phyloP scores from a whole-genome alignment of 805 yeast species.

The Hanseniaspora clermontiae region DNA sequence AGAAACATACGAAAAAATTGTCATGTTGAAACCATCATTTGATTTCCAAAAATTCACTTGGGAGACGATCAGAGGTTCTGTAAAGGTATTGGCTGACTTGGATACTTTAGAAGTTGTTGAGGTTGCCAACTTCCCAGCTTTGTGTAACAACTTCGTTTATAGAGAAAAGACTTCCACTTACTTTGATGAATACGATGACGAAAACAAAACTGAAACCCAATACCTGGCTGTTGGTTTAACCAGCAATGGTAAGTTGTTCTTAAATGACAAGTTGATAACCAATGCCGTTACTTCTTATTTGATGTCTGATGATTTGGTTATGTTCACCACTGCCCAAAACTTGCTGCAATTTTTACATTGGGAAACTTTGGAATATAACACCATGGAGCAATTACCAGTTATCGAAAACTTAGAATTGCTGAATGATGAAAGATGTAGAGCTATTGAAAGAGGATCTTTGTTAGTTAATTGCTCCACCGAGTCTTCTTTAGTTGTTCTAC shows the following conservation, averaged over 20 bases:
- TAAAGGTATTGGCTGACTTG: constrained; percentile 29
- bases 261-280: constrained; percentile 45
- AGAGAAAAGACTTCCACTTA: constrained; percentile 18
- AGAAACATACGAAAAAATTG: constrained; percentile 39
- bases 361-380: constrained; percentile 28
- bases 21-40: constrained; percentile 43
- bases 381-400: constrained; percentile 28
- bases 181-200: constrained; percentile 16
- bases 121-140: constrained; percentile 49
- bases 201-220: constrained; percentile 23
- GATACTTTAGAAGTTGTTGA: constrained; percentile 22
- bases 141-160: constrained; percentile 52
- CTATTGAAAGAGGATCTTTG: constrained; percentile 85
- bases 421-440: constrained; percentile 71
- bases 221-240: constrained; percentile 59
- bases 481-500: constrained; percentile 67
- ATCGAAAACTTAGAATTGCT: constrained; percentile 26
- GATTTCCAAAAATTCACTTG: constrained; percentile 41
- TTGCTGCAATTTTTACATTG: constrained; percentile 71
- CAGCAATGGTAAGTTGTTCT: constrained; percentile 59
- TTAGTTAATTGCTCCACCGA: constrained; percentile 72
- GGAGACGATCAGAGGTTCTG: constrained; percentile 52
- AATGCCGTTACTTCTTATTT: constrained; percentile 72
- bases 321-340: constrained; percentile 82
- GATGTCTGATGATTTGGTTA: constrained; percentile 55